phyloP scores from a whole-genome alignment of 1,139 yeast species.

The Suhomyces choctaworum region DNA sequence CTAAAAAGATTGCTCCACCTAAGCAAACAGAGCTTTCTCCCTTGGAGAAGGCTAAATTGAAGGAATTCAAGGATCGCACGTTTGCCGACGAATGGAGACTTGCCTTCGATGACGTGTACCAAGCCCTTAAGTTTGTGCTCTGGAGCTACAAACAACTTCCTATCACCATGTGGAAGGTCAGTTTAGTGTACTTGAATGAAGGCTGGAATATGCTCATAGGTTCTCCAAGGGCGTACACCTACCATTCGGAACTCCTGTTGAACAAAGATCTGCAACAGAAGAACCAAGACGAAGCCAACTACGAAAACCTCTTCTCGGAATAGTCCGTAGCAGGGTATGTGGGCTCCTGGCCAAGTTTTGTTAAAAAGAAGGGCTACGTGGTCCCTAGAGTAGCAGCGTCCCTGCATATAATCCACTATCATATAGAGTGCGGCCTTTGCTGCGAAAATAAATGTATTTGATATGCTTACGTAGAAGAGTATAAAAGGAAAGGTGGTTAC shows the following conservation, averaged over 20 bases:
- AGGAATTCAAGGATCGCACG: slow-evolving; percentile 15
- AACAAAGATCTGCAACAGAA: slow-evolving; percentile 3
- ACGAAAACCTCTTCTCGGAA: slow-evolving; percentile 7
- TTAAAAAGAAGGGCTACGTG: too few relatives aligned
- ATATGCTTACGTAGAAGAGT: neutral
- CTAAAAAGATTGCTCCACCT: slow-evolving; percentile 10
- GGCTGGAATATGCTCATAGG: slow-evolving; percentile 83
- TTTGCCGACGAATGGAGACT: slow-evolving; percentile 47
- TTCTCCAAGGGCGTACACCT: slow-evolving; percentile 21
- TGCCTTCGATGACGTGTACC: slow-evolving; percentile 57
- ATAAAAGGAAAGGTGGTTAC: too few relatives aligned
- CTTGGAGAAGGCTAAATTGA: slow-evolving; percentile 11
- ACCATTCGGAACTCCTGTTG: slow-evolving; percentile 14
- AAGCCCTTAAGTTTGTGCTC: slow-evolving; percentile 68
- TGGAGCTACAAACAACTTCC: slow-evolving; percentile 74
- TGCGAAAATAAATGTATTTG: slow-evolving; percentile 5
- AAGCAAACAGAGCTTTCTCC: slow-evolving; percentile 10
- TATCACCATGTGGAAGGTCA: slow-evolving; percentile 50
- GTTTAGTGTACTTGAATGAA: slow-evolving; percentile 48
- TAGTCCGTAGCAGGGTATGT: too few relatives aligned
- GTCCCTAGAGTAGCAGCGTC: neutral
- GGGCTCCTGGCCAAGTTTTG: too few relatives aligned
- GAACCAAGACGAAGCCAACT: slow-evolving; percentile 5
- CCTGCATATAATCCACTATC: neutral
- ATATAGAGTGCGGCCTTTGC: slow-evolving; percentile 5